These are phyloP conservation scores for Garcileccinum viscosum DNA, from an alignment of 1,284 basidiomycete genomes.

Conservation along the genomic window DNA sequence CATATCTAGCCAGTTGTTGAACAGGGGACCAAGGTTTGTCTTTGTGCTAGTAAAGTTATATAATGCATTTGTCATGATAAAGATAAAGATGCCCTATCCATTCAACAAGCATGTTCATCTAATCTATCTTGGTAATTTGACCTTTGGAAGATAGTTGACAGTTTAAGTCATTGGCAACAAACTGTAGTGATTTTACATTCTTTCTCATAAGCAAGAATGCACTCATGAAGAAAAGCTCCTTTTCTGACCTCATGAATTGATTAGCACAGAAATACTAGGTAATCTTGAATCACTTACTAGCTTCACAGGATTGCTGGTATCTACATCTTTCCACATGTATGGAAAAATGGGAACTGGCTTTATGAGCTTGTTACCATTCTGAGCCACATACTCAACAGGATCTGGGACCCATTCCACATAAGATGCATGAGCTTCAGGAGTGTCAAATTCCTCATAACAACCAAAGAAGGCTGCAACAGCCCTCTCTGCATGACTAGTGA, in stretches of 20 bases:
- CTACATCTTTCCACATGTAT: background rate
- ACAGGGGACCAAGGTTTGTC: conserved; percentile 2
- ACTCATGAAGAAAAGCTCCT: background rate
- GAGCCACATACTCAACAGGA: background rate
- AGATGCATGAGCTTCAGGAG: background rate
- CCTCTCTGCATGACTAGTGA: background rate
- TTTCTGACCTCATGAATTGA: background rate
- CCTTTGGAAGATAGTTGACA: background rate
- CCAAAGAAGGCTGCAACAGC: background rate
- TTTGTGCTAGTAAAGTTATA: background rate
- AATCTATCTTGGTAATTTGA: conserved; percentile 1
- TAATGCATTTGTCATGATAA: background rate
- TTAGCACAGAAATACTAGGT: background rate
- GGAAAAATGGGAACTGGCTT: background rate
- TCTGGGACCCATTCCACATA: background rate
- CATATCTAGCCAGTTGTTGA: conserved; percentile 3
- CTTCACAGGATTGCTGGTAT: background rate
- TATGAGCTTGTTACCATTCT: background rate
- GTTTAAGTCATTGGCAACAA: background rate
- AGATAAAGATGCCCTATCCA: background rate
- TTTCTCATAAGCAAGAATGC: background rate
- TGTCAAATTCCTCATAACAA: background rate
- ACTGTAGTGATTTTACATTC: conserved; percentile 4
- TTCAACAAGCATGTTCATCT: conserved; percentile 3
- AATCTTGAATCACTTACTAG: background rate